A percentile compares a stretch with the other conserved stretches of the same genome.
Conservation (phyloP, 352 stramenopile species). For the Globisporangium cystogenes region DNA sequence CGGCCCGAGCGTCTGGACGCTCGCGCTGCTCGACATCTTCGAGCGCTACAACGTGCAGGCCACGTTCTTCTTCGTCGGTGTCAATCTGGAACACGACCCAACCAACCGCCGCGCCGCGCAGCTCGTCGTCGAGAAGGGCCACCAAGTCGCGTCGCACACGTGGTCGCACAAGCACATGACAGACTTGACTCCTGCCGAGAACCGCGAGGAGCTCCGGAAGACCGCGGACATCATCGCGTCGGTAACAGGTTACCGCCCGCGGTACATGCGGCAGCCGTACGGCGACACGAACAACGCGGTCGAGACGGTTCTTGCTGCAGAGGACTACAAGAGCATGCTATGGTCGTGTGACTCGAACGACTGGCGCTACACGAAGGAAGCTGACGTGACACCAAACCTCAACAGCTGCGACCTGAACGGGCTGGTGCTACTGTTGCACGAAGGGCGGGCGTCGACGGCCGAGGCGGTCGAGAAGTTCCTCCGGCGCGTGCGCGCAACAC, state of each 20-base stretch:
- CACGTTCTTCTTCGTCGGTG: constrained; percentile 12
- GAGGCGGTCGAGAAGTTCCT: constrained; percentile 8
- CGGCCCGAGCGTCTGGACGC: constrained; percentile 4
- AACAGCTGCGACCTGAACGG: constrained; percentile 1
- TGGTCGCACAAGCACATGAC: constrained; percentile 5
- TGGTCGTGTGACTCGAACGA: constrained; percentile 10
- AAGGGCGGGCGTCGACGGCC: constrained; percentile 4
- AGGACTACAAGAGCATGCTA: constrained; percentile 9
- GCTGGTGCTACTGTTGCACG: constrained; percentile 5
- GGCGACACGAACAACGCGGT: background rate
- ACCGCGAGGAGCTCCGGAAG: constrained; percentile 1
- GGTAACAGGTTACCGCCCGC: constrained; percentile 2
- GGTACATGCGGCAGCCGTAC: constrained; percentile 10
- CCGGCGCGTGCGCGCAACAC: background rate
- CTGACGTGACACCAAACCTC: constrained; percentile 2
- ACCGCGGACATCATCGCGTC: constrained; percentile 1
- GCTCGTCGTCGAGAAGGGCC: background rate
- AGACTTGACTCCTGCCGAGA: background rate
- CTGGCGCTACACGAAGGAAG: background rate
- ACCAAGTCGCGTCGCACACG: constrained; percentile 7
- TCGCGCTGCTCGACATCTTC: constrained; percentile 5
- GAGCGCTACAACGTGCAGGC: constrained; percentile 2
- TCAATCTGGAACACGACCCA: constrained; percentile 6
- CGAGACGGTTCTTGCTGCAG: background rate
- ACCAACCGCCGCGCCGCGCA: background rate